Base-by-base conservation (phyloP, 1,284 basidiomycete species). In the Cutaneotrichosporon dermatis region DNA sequence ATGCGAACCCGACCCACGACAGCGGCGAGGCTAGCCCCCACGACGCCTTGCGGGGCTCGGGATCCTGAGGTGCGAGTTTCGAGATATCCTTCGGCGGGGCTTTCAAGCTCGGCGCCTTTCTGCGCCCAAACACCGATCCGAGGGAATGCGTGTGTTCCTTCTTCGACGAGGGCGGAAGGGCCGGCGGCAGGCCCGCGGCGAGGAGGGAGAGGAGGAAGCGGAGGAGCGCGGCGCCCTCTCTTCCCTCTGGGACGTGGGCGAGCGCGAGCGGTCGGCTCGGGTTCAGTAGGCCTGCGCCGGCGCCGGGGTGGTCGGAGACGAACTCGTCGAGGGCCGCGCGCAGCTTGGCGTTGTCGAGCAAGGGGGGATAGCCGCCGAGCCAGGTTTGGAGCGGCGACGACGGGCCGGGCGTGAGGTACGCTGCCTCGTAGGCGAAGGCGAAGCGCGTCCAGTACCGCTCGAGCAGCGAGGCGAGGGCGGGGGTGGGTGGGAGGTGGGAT, bases 371-470 rank as follows among this genome's bases (percentile, higher is more conserved):
- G 0, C 69, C 69, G 2, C 62, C 65, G 2, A 75, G 48, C 70
- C 68, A 74, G 6, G 59, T 37, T 6, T 63, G 45, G 2, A 59
- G 48, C 1, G 54, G 54, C 41, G n/a, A 35, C 2, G 66, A 41
- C 2, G 64, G 60, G 7, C 63, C 50, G 0, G 65, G 52, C 7
- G 54, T 42, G 39, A 75, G 35, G 56, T 66, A 62, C 34, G 60
- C 54, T 7, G 65, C 55, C 62, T 76, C 69, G 58, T 69, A 72
- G 8, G 60, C 34, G 44, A 73, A 66, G 2, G 75, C 68, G 59
- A 75, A 76, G 33, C 68, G 67, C 5, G 73, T 75, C 65, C 71
- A 76, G 63, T 61, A 74, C 46, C 61, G 68, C 37, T 76, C 75
- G 36, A 76, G 58, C 4, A 63, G 43, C 13, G 63, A 51, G 1